A percentile compares a stretch with the other conserved stretches of the same genome.
These are phyloP conservation scores for Dichomitus squalens DNA, from an alignment of 1,284 basidiomycete genomes.

Conservation along the genomic window DNA sequence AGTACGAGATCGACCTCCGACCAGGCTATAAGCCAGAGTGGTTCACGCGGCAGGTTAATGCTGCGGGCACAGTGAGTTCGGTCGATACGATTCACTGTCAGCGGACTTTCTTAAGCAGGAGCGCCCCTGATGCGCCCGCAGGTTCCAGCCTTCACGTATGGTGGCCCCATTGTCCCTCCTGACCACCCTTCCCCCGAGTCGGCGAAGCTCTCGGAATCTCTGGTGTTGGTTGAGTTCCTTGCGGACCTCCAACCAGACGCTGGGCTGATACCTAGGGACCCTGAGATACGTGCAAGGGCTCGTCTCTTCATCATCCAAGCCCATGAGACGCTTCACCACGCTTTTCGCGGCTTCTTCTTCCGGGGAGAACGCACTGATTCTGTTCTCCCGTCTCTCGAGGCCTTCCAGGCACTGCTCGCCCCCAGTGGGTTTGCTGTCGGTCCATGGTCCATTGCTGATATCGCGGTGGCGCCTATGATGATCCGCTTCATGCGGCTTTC, in stretches of 20 bases:
- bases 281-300: slow-evolving; percentile 53
- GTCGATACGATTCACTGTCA: neutral
- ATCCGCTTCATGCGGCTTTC: slow-evolving; percentile 21
- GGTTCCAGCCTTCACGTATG: slow-evolving; percentile 60
- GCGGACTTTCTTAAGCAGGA: neutral
- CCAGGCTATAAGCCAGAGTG: slow-evolving; percentile 40
- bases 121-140: slow-evolving; percentile 6
- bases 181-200: slow-evolving; percentile 59
- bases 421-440: slow-evolving; percentile 32
- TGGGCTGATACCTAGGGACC: slow-evolving; percentile 51
- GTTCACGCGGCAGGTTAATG: slow-evolving; percentile 39
- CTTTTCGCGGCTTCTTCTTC: slow-evolving; percentile 32
- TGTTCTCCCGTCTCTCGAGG: slow-evolving; percentile 37
- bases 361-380: slow-evolving; percentile 44
- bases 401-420: slow-evolving; percentile 37
- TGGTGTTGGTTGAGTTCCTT: slow-evolving; percentile 63
- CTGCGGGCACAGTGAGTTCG: slow-evolving; percentile 36
- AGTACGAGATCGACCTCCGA: slow-evolving; percentile 29
- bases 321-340: slow-evolving; percentile 46
- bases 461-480: slow-evolving; percentile 23
- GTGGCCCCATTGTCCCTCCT: slow-evolving; percentile 51
- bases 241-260: slow-evolving; percentile 53
- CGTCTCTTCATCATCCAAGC: slow-evolving; percentile 62
- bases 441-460: slow-evolving; percentile 51
- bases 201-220: slow-evolving; percentile 60